Percentiles rank a stretch among this genome's conserved stretches.
Evolutionary conservation across 192 early-diverging fungal species (phyloP).

Genomic region (Chytriomyces sp.): DNA sequence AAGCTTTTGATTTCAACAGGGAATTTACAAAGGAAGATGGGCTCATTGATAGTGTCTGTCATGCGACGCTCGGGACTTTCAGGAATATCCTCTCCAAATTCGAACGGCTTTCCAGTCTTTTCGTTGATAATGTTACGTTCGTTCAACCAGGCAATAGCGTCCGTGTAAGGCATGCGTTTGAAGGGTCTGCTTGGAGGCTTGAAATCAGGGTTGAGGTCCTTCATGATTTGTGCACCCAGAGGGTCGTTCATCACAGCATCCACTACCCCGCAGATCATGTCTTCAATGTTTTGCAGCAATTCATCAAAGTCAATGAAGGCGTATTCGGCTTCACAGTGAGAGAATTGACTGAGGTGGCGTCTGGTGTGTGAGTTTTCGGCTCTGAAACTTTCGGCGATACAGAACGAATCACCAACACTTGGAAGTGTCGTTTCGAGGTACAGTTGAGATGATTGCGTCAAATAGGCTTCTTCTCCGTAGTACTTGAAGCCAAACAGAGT

Average conservation of each 20-base stretch:
- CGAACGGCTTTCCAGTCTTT: slow-evolving; percentile 82
- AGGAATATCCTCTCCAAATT: slow-evolving; percentile 99
- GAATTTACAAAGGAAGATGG: slow-evolving; percentile 95
- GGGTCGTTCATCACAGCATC: slow-evolving; percentile 80
- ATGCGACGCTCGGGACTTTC: slow-evolving; percentile 97
- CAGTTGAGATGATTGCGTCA: slow-evolving; percentile 98
- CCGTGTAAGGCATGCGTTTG: slow-evolving; percentile 92
- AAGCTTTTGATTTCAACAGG: slow-evolving; percentile 98
- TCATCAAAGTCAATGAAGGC: slow-evolving; percentile 94
- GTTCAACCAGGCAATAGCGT: slow-evolving; percentile 95
- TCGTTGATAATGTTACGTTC: slow-evolving; percentile 72
- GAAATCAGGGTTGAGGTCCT: slow-evolving; percentile 93
- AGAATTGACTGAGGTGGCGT: slow-evolving; percentile 91
- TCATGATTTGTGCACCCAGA: slow-evolving; percentile 71
- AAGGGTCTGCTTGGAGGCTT: slow-evolving; percentile 84
- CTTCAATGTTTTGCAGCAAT: slow-evolving; percentile 83
- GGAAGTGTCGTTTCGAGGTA: slow-evolving; percentile 97
- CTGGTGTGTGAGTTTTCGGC: slow-evolving; percentile 98
- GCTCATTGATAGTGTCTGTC: slow-evolving; percentile 97
- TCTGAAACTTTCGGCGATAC: slow-evolving; percentile 94
- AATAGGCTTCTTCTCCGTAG: slow-evolving; percentile 95
- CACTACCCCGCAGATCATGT: slow-evolving; percentile 73
- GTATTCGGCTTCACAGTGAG: slow-evolving; percentile 96
- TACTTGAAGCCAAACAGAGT: slow-evolving; percentile 96
- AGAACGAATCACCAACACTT: slow-evolving; percentile 94